Evolutionary conservation across 768 basidiomycete species (phyloP).

Genomic region (Boletellus ananas): DNA sequence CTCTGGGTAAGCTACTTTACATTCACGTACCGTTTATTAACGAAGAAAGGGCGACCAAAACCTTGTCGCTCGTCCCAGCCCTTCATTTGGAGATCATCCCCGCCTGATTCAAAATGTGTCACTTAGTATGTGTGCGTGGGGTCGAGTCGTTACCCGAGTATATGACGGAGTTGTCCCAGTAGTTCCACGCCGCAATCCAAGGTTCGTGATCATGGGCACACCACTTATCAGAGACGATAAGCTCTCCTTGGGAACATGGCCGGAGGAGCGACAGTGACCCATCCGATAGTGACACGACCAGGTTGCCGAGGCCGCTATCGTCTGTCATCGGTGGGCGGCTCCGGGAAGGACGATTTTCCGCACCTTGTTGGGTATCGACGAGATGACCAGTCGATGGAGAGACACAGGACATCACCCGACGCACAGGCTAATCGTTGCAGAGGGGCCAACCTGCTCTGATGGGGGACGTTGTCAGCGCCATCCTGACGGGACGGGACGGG

Average conservation of each 20-base stretch:
- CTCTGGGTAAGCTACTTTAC: background rate
- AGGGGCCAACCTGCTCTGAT: conserved; percentile 39
- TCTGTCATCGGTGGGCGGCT: background rate
- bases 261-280: conserved; percentile 65
- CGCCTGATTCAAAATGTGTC: conserved; percentile 50
- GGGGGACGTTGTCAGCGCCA: background rate
- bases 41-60: conserved; percentile 53
- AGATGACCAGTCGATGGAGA: conserved; percentile 93
- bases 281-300: conserved; percentile 81
- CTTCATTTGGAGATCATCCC: conserved; percentile 89
- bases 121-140: background rate
- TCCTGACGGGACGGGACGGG: background rate
- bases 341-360: conserved; percentile 14
- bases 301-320: conserved; percentile 46
- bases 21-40: conserved; percentile 62
- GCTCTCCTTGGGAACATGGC: conserved; percentile 41
- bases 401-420: conserved; percentile 61
- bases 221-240: conserved; percentile 60
- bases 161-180: conserved; percentile 74
- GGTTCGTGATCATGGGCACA: conserved; percentile 90
- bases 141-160: conserved; percentile 67
- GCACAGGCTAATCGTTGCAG: conserved; percentile 47
- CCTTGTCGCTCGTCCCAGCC: conserved; percentile 83
- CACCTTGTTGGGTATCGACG: conserved; percentile 51
- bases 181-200: conserved; percentile 91